A percentile compares a stretch with the other conserved stretches of the same genome.
Evolutionary conservation across 768 basidiomycete genomes (phyloP).

Genomic region (Lepiota brunneoincarnata): DNA sequence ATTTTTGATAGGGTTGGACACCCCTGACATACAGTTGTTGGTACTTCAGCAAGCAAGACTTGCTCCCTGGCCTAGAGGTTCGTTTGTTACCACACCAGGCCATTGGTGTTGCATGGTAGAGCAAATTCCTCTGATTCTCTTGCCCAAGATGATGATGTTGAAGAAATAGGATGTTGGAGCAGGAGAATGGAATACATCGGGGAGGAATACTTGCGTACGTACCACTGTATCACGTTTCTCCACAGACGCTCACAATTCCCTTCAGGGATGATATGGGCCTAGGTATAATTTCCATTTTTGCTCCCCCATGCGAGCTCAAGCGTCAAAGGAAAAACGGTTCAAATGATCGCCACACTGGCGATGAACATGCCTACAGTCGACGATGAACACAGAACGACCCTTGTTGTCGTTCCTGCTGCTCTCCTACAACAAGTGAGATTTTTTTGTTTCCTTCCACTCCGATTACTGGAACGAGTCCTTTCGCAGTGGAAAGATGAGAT

Average conservation of each 20-base stretch:
- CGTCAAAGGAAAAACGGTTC: conserved; percentile 61
- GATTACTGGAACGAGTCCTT: neutral
- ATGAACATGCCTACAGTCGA: conserved; percentile 53
- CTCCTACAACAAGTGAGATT: conserved; percentile 60
- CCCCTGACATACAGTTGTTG: neutral
- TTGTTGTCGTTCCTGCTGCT: conserved; percentile 76
- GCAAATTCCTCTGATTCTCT: neutral
- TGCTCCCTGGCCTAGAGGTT: conserved; percentile 68
- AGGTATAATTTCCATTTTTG: conserved; percentile 26
- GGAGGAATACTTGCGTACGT: conserved; percentile 66
- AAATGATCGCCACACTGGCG: conserved; percentile 79
- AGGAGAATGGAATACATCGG: conserved; percentile 48
- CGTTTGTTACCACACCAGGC: conserved; percentile 71
- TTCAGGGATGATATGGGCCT: conserved; percentile 70
- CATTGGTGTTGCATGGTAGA: conserved; percentile 73
- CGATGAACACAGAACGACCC: conserved; percentile 51
- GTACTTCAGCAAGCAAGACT: conserved; percentile 42
- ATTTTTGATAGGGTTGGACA: neutral
- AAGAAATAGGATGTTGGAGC: conserved; percentile 59
- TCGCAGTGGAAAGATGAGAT: conserved; percentile 73
- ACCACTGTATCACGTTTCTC: neutral
- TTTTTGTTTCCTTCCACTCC: neutral
- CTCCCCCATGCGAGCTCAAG: neutral
- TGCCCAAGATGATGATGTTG: neutral
- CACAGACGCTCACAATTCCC: conserved; percentile 3